phyloP scores from a whole-genome alignment of 805 yeast species.

The Candida wancherniae region DNA sequence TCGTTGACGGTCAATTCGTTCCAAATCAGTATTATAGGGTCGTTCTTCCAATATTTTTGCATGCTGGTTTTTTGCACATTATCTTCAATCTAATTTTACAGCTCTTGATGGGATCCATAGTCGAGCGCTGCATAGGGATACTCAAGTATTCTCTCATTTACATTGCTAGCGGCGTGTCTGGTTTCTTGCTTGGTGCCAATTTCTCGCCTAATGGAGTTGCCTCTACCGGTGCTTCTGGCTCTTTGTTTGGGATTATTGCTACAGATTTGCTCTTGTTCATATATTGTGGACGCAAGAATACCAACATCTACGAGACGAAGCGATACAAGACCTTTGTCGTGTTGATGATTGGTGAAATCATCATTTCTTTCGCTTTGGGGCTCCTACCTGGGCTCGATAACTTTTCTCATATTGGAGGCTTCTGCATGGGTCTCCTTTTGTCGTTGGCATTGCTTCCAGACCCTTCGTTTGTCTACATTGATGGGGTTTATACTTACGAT shows the following conservation, averaged over 20 bases:
- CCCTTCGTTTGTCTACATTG: conserved; percentile 45
- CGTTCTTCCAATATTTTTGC: conserved; percentile 65
- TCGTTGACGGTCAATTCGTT: conserved; percentile 25
- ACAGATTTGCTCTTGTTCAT: conserved; percentile 53
- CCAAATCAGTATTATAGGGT: conserved; percentile 71
- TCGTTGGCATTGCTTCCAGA: conserved; percentile 50
- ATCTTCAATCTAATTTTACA: conserved; percentile 59
- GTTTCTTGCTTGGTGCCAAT: conserved; percentile 65
- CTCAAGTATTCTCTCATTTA: conserved; percentile 52
- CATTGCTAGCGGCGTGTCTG: conserved; percentile 57
- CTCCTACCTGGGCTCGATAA: conserved; percentile 71
- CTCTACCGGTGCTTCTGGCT: conserved; percentile 68
- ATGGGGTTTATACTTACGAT: conserved; percentile 35
- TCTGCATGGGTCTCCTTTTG: conserved; percentile 52
- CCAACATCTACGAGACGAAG: conserved; percentile 41
- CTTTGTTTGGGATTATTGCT: conserved; percentile 66
- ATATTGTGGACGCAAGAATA: conserved; percentile 46
- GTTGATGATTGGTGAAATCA: conserved; percentile 51
- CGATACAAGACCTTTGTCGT: conserved; percentile 43
- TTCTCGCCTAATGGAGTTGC: conserved; percentile 64
- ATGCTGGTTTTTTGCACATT: conserved; percentile 71
- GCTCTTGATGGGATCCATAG: conserved; percentile 52
- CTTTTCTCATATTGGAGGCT: conserved; percentile 73
- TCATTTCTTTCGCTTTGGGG: conserved; percentile 58
- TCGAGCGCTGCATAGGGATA: conserved; percentile 55